Evolutionary conservation across 1,284 basidiomycete species (phyloP).

Genomic region (Mycena sp.): DNA sequence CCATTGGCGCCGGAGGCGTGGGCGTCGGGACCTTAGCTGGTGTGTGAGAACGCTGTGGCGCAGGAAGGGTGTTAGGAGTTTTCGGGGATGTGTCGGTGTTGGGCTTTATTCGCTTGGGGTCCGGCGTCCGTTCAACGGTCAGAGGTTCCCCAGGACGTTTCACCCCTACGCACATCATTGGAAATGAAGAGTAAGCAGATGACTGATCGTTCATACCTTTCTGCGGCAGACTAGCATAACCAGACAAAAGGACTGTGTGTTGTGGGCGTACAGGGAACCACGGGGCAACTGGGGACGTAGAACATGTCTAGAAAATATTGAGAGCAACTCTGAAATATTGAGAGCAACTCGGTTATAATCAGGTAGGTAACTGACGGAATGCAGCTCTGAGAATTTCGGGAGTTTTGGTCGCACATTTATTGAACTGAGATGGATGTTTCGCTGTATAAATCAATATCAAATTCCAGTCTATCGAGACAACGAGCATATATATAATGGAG

Average conservation of each 20-base stretch:
- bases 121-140: slow-evolving; percentile 41
- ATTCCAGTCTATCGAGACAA: too few relatives aligned
- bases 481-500: too few relatives aligned
- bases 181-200: neutral
- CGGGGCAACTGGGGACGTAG: slow-evolving; percentile 49
- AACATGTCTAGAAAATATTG: slow-evolving; percentile 46
- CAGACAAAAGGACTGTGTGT: slow-evolving; percentile 58
- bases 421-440: slow-evolving; percentile 67
- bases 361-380: slow-evolving; percentile 45
- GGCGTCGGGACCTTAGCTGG: slow-evolving; percentile 19
- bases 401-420: slow-evolving; percentile 56
- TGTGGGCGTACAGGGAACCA: slow-evolving; percentile 64
- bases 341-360: too few relatives aligned
- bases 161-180: slow-evolving; percentile 22
- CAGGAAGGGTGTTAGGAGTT: slow-evolving; percentile 3
- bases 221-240: slow-evolving; percentile 49
- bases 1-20: slow-evolving; percentile 30
- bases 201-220: slow-evolving; percentile 47
- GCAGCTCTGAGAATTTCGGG: slow-evolving; percentile 60
- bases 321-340: neutral
- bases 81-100: slow-evolving; percentile 35
- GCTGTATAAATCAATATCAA: slow-evolving; percentile 50
- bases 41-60: slow-evolving; percentile 12
- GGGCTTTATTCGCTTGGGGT: slow-evolving; percentile 46
- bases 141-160: slow-evolving; percentile 46